Conservation (phyloP, 495 filamentous ascomycete species). For the Hypoxylon perforatum region DNA sequence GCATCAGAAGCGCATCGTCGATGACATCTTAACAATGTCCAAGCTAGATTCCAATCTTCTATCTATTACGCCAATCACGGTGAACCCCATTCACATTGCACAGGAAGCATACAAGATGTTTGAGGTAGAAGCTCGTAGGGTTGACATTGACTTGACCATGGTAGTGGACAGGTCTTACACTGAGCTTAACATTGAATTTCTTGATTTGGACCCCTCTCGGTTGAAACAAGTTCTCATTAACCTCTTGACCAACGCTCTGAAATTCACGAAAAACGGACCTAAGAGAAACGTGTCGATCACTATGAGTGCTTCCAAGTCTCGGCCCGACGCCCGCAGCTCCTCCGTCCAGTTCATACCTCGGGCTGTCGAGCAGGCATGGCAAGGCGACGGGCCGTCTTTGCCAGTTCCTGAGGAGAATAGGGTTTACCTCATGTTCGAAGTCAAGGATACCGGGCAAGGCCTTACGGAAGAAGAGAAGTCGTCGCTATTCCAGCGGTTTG, state of each 20-base stretch:
- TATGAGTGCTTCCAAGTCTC: slow-evolving; percentile 71
- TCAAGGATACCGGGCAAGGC: slow-evolving; percentile 82
- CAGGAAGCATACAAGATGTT: slow-evolving; percentile 82
- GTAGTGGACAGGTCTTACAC: slow-evolving; percentile 71
- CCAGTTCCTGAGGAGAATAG: slow-evolving; percentile 72
- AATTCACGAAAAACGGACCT: slow-evolving; percentile 72
- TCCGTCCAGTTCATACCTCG: slow-evolving; percentile 66
- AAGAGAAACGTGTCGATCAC: slow-evolving; percentile 74
- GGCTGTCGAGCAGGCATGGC: slow-evolving; percentile 56
- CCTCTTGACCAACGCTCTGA: slow-evolving; percentile 81
- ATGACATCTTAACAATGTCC: slow-evolving; percentile 84
- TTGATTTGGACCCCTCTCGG: slow-evolving; percentile 79
- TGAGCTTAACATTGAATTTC: slow-evolving; percentile 74
- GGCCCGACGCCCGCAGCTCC: slow-evolving; percentile 56
- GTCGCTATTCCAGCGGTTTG: slow-evolving; percentile 82
- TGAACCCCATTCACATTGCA: slow-evolving; percentile 75
- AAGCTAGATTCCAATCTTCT: slow-evolving; percentile 87
- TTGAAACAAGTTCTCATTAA: slow-evolving; percentile 85
- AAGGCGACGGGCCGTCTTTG: slow-evolving; percentile 64
- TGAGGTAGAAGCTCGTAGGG: slow-evolving; percentile 76
- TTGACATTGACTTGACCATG: slow-evolving; percentile 76
- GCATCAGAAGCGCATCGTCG: slow-evolving; percentile 82
- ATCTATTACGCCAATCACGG: slow-evolving; percentile 77
- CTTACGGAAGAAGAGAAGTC: slow-evolving; percentile 78
- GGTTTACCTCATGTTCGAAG: slow-evolving; percentile 77